Conservation (phyloP, 331 rosid species). For the Phaseolus coccineus region DNA sequence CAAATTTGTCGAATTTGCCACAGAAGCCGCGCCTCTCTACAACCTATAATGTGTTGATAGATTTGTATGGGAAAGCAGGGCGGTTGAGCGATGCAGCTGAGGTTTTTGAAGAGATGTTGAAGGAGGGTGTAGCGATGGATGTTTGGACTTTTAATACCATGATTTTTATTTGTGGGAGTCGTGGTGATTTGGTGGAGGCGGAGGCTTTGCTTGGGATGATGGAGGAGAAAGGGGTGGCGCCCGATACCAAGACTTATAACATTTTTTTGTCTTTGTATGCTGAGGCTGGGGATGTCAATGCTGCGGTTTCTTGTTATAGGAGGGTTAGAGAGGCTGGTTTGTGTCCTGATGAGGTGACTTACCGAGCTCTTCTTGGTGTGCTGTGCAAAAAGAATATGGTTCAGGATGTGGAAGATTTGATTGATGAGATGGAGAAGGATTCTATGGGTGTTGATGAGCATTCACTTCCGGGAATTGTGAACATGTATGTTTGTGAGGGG, state of each 20-base stretch:
- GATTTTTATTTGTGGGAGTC: slow-evolving; percentile 85
- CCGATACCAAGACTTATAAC: slow-evolving; percentile 88
- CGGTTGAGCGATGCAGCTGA: slow-evolving; percentile 80
- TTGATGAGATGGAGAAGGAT: slow-evolving; percentile 74
- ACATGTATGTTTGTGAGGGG: slow-evolving; percentile 78
- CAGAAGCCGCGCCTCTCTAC: slow-evolving; percentile 67
- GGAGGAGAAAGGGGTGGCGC: slow-evolving; percentile 84
- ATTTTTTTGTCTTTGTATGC: slow-evolving; percentile 82
- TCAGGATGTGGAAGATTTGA: slow-evolving; percentile 66
- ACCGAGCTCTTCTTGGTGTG: slow-evolving; percentile 69
- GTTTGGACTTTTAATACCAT: slow-evolving; percentile 83
- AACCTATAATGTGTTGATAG: slow-evolving; percentile 81
- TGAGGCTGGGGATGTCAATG: slow-evolving; percentile 67
- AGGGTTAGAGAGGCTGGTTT: slow-evolving; percentile 81
- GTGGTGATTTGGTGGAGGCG: slow-evolving; percentile 82
- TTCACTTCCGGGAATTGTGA: slow-evolving; percentile 73
- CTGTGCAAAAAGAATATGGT: slow-evolving; percentile 76
- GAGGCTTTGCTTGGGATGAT: slow-evolving; percentile 81
- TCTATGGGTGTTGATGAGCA: slow-evolving; percentile 60
- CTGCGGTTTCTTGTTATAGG: slow-evolving; percentile 67
- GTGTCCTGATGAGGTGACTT: slow-evolving; percentile 76
- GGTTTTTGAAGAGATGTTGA: slow-evolving; percentile 81
- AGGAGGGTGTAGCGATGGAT: slow-evolving; percentile 84
- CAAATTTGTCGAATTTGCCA: not conserved
- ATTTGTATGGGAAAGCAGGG: slow-evolving; percentile 93